These are phyloP conservation scores for Apostasia shenzhenica DNA, from an alignment of 106 monocot species.

Conservation along the genomic window DNA sequence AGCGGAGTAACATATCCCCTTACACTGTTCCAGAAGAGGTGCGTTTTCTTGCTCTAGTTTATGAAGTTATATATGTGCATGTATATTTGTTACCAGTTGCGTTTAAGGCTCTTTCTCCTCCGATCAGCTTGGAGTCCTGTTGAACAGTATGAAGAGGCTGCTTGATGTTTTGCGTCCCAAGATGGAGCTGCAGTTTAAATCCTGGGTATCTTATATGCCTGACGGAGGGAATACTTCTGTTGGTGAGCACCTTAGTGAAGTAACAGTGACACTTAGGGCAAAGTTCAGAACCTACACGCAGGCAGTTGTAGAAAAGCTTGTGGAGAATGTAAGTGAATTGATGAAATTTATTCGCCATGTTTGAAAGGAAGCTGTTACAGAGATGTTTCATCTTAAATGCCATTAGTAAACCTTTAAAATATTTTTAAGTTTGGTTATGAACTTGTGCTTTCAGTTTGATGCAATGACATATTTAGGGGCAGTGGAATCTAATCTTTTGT, in stretches of 20 bases:
- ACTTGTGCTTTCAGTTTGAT: too few species aligned
- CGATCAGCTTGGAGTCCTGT: conserved; percentile 70
- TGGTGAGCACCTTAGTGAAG: conserved; percentile 86
- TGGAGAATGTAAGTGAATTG: conserved; percentile 71
- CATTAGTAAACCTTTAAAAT: too few species aligned
- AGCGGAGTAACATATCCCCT: conserved; percentile 52
- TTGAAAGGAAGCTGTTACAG: too few species aligned
- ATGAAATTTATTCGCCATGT: background rate
- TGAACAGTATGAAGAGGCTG: conserved; percentile 94
- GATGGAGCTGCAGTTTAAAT: conserved; percentile 80
- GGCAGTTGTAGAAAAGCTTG: conserved; percentile 87
- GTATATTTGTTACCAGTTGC: background rate
- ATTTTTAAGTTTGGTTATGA: too few species aligned
- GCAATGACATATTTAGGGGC: too few species aligned
- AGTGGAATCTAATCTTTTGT: too few species aligned
- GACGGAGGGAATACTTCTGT: conserved; percentile 51
- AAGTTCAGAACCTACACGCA: conserved; percentile 96
- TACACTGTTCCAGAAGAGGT: conserved; percentile 87
- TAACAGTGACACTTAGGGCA: conserved; percentile 76
- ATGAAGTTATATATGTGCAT: background rate
- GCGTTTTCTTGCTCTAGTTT: background rate
- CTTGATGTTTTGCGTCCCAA: conserved; percentile 82
- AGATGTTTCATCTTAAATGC: too few species aligned
- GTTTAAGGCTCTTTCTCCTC: conserved; percentile 4
- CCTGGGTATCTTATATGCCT: conserved; percentile 88